Evolutionary conservation across 345 rosid species (phyloP).

Genomic region (Dipteronia sinensis): DNA sequence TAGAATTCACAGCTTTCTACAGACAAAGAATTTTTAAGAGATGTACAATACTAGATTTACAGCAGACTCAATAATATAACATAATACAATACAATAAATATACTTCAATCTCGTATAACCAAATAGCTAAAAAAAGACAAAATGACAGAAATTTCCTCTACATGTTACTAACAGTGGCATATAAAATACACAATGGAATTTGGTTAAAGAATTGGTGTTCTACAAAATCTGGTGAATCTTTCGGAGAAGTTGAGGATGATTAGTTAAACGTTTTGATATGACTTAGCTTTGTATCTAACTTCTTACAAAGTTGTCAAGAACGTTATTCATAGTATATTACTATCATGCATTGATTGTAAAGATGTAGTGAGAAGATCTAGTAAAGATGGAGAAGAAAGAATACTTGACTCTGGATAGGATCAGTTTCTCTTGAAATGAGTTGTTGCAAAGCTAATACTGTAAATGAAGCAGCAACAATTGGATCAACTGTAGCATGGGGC

Average conservation of each 20-base stretch:
- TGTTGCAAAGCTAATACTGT: constrained; percentile 78
- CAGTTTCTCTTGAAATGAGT: constrained; percentile 74
- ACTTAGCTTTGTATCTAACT: neutral
- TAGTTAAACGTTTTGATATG: neutral
- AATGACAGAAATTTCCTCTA: neutral
- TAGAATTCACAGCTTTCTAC: too few species aligned
- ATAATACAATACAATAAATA: too few species aligned
- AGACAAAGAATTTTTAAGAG: too few species aligned
- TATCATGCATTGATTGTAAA: neutral
- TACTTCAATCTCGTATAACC: too few species aligned
- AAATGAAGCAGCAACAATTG: constrained; percentile 68
- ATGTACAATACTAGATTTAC: too few species aligned
- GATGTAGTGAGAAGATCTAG: neutral
- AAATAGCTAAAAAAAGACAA: neutral
- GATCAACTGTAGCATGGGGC: constrained; percentile 61
- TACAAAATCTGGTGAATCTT: neutral
- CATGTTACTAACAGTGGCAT: neutral
- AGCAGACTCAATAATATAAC: too few species aligned
- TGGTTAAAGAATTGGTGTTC: neutral
- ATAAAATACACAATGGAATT: neutral
- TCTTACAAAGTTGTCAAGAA: constrained; percentile 3
- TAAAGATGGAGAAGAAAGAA: constrained; percentile 16
- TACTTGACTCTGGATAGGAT: constrained; percentile 72
- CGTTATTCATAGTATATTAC: neutral
- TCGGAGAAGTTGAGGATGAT: neutral